Evolutionary conservation across 768 basidiomycete genomes (phyloP).

Genomic region (Lyophyllum decastes): DNA sequence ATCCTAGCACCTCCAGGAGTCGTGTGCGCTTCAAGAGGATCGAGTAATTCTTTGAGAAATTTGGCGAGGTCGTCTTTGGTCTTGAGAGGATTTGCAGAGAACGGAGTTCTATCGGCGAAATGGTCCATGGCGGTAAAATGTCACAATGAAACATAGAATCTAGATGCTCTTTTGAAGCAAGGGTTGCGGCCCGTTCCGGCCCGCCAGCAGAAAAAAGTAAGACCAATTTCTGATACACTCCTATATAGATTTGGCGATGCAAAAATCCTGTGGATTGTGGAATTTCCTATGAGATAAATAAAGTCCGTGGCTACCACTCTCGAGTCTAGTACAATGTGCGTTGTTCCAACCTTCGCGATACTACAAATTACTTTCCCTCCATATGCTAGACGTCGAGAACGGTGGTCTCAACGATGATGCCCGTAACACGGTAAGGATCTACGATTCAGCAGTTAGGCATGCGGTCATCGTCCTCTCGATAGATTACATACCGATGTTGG

Average conservation of each 20-base stretch:
- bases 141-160: background rate
- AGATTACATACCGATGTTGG: conserved; percentile 84
- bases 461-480: background rate
- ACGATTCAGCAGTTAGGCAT: conserved; percentile 9
- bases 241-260: background rate
- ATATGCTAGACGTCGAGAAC: conserved; percentile 57
- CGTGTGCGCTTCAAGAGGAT: conserved; percentile 68
- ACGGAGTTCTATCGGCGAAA: conserved; percentile 41
- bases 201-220: background rate
- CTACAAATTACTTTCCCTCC: conserved; percentile 5
- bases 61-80: conserved; percentile 59
- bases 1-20: conserved; percentile 74
- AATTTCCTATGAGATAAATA: conserved; percentile 5
- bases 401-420: conserved; percentile 89
- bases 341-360: conserved; percentile 2
- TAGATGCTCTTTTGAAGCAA: conserved; percentile 3
- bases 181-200: conserved; percentile 10
- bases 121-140: conserved; percentile 27
- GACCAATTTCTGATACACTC: background rate
- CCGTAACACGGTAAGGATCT: conserved; percentile 96
- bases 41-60: conserved; percentile 60
- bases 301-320: conserved; percentile 11
- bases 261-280: background rate
- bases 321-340: conserved; percentile 5
- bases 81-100: conserved; percentile 58